A percentile compares a stretch with the other conserved stretches of the same genome.
These are phyloP conservation scores for Serpula lacrymans DNA, from an alignment of 768 basidiomycete genomes.

Conservation along the genomic window DNA sequence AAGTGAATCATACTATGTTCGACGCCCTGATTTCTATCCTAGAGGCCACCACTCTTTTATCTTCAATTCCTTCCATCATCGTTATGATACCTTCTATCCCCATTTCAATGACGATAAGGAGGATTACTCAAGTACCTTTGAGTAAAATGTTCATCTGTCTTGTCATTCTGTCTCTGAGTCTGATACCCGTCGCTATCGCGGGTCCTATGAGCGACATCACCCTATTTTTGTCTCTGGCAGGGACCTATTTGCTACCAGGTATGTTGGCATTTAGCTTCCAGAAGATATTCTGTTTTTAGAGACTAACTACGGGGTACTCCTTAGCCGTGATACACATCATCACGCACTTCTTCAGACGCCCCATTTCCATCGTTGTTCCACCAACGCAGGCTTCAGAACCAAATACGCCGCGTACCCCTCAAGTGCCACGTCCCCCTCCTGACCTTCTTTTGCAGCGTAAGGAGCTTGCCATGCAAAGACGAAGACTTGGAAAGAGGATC, in stretches of 20 bases:
- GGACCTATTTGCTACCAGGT: slow-evolving; percentile 67
- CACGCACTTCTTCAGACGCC: slow-evolving; percentile 81
- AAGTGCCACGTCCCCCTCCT: slow-evolving; percentile 14
- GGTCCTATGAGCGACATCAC: slow-evolving; percentile 44
- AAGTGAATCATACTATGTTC: too few species aligned
- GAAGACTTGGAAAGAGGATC: slow-evolving; percentile 66
- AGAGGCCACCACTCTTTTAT: slow-evolving; percentile 48
- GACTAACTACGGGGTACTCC: not conserved
- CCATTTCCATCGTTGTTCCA: slow-evolving; percentile 81
- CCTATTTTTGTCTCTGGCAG: slow-evolving; percentile 47
- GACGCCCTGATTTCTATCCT: slow-evolving; percentile 30
- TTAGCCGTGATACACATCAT: slow-evolving; percentile 73
- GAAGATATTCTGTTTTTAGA: not conserved
- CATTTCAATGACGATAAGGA: slow-evolving; percentile 41
- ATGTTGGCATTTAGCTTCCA: slow-evolving; percentile 10
- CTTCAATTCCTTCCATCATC: slow-evolving; percentile 58
- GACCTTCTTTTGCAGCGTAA: slow-evolving; percentile 84
- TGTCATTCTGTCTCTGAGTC: slow-evolving; percentile 40
- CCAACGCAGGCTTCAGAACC: slow-evolving; percentile 29
- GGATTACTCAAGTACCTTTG: slow-evolving; percentile 37
- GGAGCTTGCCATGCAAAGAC: slow-evolving; percentile 77
- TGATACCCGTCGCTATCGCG: slow-evolving; percentile 39
- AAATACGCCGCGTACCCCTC: slow-evolving; percentile 16
- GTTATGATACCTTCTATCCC: slow-evolving; percentile 54
- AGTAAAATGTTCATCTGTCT: slow-evolving; percentile 42